These are phyloP conservation scores for Fusarium xyrophilum DNA, from an alignment of 2,329 filamentous ascomycete genomes.

Conservation along the genomic window DNA sequence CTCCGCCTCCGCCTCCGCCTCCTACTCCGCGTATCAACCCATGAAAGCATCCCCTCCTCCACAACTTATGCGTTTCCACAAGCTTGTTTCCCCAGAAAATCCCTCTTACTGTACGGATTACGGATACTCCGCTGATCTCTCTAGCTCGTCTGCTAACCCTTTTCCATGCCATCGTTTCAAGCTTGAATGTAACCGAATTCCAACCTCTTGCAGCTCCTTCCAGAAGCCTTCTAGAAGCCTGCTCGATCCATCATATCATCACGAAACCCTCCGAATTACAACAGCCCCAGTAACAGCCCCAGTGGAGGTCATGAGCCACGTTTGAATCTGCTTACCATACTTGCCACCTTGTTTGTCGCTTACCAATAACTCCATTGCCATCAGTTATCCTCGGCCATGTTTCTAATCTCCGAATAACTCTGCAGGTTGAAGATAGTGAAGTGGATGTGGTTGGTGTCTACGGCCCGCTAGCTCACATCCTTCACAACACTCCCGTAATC, in stretches of 20 bases:
- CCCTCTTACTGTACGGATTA: not conserved
- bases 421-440: not conserved
- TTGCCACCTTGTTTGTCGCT: not conserved
- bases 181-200: slow-evolving; percentile 6
- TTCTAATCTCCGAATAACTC: not conserved
- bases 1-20: no score
- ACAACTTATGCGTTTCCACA: slow-evolving; percentile 13
- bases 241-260: not conserved
- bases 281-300: not conserved
- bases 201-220: slow-evolving; percentile 5
- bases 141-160: not conserved
- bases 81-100: slow-evolving; percentile 31
- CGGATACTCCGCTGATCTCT: slow-evolving; percentile 19
- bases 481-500: not conserved
- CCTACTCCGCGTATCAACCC: slow-evolving; percentile 1
- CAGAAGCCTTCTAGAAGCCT: slow-evolving; percentile 18
- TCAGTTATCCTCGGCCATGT: slow-evolving; percentile 1
- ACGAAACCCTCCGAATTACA: not conserved
- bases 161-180: slow-evolving; percentile 1
- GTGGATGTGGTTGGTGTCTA: not conserved
- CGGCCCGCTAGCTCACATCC: not conserved
- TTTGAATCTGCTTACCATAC: not conserved
- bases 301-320: not conserved
- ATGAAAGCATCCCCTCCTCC: slow-evolving; percentile 15
- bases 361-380: not conserved